These are phyloP conservation scores for Usnea hakonensis DNA, from an alignment of 495 filamentous ascomycete genomes.

Conservation along the genomic window DNA sequence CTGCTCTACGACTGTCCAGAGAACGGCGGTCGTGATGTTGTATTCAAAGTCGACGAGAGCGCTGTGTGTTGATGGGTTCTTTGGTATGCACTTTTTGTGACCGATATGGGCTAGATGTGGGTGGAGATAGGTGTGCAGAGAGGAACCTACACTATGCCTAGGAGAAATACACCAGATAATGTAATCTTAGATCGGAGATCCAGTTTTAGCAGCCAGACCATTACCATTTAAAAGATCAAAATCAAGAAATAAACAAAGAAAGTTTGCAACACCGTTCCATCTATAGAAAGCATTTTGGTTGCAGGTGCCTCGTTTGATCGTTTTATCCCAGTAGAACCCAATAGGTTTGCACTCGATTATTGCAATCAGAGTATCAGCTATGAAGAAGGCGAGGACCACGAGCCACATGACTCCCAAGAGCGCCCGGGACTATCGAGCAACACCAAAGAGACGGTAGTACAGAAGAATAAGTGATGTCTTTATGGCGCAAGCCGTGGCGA, in stretches of 20 bases:
- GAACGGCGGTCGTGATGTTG: constrained; percentile 42
- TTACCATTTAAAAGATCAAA: constrained; percentile 38
- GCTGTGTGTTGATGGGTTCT: constrained; percentile 20
- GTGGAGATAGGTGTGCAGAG: constrained; percentile 20
- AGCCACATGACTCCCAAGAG: constrained; percentile 29
- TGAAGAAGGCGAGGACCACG: constrained; percentile 33
- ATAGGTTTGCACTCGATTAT: constrained; percentile 39
- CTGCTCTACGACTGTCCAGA: constrained; percentile 54
- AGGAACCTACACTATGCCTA: constrained; percentile 38
- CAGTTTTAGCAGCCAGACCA: constrained; percentile 41
- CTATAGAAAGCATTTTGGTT: constrained; percentile 34
- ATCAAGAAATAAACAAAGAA: constrained; percentile 40
- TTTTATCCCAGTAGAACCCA: constrained; percentile 36
- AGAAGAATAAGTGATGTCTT: constrained; percentile 43
- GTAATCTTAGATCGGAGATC: constrained; percentile 40
- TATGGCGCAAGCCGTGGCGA: constrained; percentile 35
- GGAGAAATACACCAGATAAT: constrained; percentile 39
- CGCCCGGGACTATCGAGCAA: constrained; percentile 33
- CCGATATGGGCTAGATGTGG: constrained; percentile 29
- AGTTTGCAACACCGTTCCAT: constrained; percentile 40
- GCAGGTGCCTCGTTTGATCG: constrained; percentile 29
- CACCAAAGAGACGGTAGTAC: constrained; percentile 39
- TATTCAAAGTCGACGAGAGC: constrained; percentile 40
- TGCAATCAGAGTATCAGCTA: constrained; percentile 34
- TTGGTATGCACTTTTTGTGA: background rate